Percentiles rank a stretch among this genome's conserved stretches.
Evolutionary conservation across 495 filamentous ascomycete species (phyloP).

Genomic region (Podospora pseudocomata): DNA sequence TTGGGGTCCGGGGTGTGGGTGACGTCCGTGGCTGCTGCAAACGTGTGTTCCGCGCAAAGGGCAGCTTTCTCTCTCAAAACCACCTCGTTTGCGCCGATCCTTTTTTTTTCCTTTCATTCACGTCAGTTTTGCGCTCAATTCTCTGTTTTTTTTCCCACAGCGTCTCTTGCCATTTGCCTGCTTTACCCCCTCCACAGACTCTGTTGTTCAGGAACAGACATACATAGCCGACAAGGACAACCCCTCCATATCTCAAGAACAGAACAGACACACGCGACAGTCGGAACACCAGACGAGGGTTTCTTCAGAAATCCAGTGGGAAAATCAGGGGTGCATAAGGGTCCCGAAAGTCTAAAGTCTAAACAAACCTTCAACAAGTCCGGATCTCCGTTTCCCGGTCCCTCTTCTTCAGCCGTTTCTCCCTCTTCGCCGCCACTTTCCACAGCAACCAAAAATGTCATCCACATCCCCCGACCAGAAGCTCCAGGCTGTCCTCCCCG

Average conservation of each 20-base stretch:
- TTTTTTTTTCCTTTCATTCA: background rate
- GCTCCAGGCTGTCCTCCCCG: constrained; percentile 37
- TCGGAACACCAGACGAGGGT: background rate
- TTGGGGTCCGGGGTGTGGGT: constrained; percentile 18
- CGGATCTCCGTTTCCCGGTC: background rate
- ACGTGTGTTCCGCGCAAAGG: constrained; percentile 8
- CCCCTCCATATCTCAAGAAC: background rate
- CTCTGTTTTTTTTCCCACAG: background rate
- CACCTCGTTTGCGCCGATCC: background rate
- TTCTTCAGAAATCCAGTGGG: background rate
- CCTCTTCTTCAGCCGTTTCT: background rate
- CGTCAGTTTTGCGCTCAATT: background rate
- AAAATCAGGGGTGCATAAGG: background rate
- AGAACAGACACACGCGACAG: background rate
- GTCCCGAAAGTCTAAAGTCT: background rate
- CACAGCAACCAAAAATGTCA: constrained; percentile 24
- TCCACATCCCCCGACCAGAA: constrained; percentile 26
- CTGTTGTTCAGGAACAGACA: background rate
- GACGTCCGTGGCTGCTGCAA: constrained; percentile 30
- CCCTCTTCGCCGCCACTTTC: background rate
- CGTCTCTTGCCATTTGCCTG: background rate
- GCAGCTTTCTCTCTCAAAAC: background rate
- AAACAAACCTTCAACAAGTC: background rate
- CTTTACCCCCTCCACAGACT: background rate
- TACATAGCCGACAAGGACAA: background rate